Base-by-base conservation (phyloP, 2,329 filamentous ascomycete species). In the Aspergillus sp. region DNA sequence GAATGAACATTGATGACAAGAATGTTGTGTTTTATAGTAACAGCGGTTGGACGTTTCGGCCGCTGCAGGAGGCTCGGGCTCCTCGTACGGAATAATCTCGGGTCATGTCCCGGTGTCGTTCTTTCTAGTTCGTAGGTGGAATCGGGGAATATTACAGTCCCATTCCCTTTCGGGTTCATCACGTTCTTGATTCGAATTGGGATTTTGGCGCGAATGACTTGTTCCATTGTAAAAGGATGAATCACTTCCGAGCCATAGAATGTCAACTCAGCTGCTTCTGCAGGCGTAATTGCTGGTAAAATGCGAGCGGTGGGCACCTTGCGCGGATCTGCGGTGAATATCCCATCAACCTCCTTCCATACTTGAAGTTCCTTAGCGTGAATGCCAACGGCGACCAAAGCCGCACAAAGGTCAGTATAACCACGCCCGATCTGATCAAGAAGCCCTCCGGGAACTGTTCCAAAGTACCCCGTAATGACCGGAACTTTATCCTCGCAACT, bases 291-390 rank as follows among this genome's bases (percentile, higher is more conserved):
- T 54, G 88, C 88, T 11, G 88, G 79, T 45, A 99, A 83, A n/a
- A 99, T 82, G 47, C 89, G 84, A n/a, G 95, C 96, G 1, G 93
- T 98, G 3, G 93, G 93, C 40, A 96, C 91, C 75, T 95, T 96
- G 66, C 89, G 86, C 3, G 91, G 91, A 70, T 97, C 93, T 5
- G 87, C 87, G 1, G 87, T 90, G 76, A 96, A 95, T 71, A 98
- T 96, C 58, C 92, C 93, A 74, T 99, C 95, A 6, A 99, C 95
- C 73, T 99, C 95, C 79, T 99, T 99, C 95, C 95, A 98, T 62
- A 99, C 90, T 75, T 99, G 95, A 52, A 99, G 83, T 75, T 99
- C 95, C 54, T 88, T 81, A 1, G 95, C 95, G 66, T 86, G 82
- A n/a, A 96, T 80, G 4, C 92, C 93, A 9, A 99, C 93, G 1